A percentile compares a stretch with the other conserved stretches of the same genome.
Evolutionary conservation across 2,329 filamentous ascomycete species (phyloP).

Genomic region (Aspergillus latus): DNA sequence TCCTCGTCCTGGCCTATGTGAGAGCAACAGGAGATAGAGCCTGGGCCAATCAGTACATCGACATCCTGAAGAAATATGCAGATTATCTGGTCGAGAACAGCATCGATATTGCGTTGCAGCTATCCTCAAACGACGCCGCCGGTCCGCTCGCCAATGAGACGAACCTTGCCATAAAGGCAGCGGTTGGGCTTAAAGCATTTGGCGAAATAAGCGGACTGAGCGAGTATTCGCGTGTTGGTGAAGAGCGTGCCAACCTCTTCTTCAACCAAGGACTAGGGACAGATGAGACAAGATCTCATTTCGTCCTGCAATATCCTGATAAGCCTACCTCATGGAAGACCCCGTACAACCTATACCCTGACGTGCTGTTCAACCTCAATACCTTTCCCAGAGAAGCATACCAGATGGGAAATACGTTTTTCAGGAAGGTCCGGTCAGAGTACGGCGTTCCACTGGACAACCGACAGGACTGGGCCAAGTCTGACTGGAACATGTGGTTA

Average conservation of each 20-base stretch:
- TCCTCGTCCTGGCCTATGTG: conserved; percentile 41
- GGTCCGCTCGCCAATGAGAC: conserved; percentile 47
- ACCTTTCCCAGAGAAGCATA: conserved; percentile 40
- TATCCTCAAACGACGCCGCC: conserved; percentile 46
- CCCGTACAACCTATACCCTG: conserved; percentile 46
- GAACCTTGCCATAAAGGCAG: conserved; percentile 49
- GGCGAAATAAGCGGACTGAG: conserved; percentile 38
- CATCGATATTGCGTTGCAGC: conserved; percentile 40
- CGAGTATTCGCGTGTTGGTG: conserved; percentile 39
- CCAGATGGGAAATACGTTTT: conserved; percentile 39
- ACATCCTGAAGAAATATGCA: conserved; percentile 40
- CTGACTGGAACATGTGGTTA: conserved; percentile 49
- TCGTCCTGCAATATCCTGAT: conserved; percentile 42
- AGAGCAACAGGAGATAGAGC: conserved; percentile 39
- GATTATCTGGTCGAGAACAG: conserved; percentile 44
- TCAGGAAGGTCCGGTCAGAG: conserved; percentile 35
- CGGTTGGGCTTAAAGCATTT: conserved; percentile 49
- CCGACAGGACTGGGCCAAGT: conserved; percentile 44
- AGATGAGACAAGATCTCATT: conserved; percentile 40
- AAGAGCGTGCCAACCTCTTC: conserved; percentile 36
- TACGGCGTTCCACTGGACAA: conserved; percentile 44
- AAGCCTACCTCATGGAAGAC: conserved; percentile 36
- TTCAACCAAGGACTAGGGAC: conserved; percentile 37
- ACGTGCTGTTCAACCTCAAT: conserved; percentile 39
- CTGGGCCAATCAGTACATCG: conserved; percentile 38